Evolutionary conservation across 2,329 filamentous ascomycete species (phyloP).

Genomic region (Colletotrichum australisinense): DNA sequence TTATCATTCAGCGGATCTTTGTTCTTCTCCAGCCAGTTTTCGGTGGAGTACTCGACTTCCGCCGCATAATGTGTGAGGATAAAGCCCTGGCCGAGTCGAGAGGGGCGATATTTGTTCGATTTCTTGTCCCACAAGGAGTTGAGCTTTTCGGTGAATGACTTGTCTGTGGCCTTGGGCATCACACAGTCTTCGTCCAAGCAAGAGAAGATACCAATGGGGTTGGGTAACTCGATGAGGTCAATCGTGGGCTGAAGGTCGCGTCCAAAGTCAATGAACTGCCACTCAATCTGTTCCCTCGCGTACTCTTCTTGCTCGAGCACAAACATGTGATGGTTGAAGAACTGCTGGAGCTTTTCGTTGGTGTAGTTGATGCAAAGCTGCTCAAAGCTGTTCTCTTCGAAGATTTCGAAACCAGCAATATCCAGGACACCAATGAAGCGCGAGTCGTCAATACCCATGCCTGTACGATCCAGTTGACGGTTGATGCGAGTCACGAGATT

Average conservation of each 20-base stretch:
- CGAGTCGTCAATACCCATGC: conserved; percentile 83
- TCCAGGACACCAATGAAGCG: conserved; percentile 98
- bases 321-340: conserved; percentile 99
- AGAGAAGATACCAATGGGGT: conserved; percentile 98
- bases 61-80: conserved; percentile 97
- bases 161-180: conserved; percentile 98
- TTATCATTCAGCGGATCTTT: conserved; percentile 99
- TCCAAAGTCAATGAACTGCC: conserved; percentile 99
- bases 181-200: conserved; percentile 98
- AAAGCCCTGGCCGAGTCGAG: conserved; percentile 90
- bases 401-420: conserved; percentile 99
- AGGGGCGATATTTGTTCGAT: conserved; percentile 90
- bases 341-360: conserved; percentile 98
- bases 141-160: conserved; percentile 97
- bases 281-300: conserved; percentile 96
- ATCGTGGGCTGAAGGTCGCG: conserved; percentile 97
- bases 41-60: conserved; percentile 96
- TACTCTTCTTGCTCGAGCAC: conserved; percentile 99
- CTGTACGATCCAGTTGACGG: conserved; percentile 86
- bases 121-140: conserved; percentile 97
- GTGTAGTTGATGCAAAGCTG: conserved; percentile 99
- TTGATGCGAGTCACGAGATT: conserved; percentile 95
- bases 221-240: conserved; percentile 93
- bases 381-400: conserved; percentile 98
- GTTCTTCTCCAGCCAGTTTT: conserved; percentile 98